Evolutionary conservation across 371 early-diverging fungal species (phyloP).

Genomic region (Funneliformis caledonium): DNA sequence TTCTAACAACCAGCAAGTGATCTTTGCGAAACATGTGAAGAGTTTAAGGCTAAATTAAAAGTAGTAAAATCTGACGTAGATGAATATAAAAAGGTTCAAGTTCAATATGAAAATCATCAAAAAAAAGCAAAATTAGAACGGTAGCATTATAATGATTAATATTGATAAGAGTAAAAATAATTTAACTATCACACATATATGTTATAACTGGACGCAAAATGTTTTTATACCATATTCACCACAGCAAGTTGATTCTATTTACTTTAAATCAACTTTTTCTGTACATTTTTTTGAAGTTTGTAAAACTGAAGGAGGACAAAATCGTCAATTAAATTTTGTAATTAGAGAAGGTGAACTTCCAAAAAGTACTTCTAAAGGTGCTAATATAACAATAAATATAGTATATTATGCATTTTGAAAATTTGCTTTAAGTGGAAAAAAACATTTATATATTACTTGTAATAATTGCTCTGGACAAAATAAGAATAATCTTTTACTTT

Average conservation of each 20-base stretch:
- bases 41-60: neutral
- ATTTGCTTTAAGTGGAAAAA: neutral
- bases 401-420: neutral
- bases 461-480: conserved; percentile 20
- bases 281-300: conserved; percentile 10
- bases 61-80: neutral
- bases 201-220: conserved; percentile 26
- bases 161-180: neutral
- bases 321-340: neutral
- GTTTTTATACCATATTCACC: conserved; percentile 4
- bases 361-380: neutral
- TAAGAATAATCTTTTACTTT: conserved; percentile 11
- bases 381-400: neutral
- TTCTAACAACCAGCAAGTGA: neutral
- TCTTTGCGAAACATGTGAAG: neutral
- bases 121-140: neutral
- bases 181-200: neutral
- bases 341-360: neutral
- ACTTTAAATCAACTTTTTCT: neutral
- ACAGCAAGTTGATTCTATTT: conserved; percentile 20
- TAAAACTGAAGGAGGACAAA: neutral
- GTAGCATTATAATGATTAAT: conserved; percentile 30
- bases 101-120: neutral
- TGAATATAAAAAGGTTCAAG: neutral
- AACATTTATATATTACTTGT: conserved; percentile 16